Percentiles rank a stretch among this genome's conserved stretches.
These are phyloP conservation scores for Phaeosphaeriaceae sp. DNA, from an alignment of 2,329 filamentous ascomycete genomes.

Conservation along the genomic window DNA sequence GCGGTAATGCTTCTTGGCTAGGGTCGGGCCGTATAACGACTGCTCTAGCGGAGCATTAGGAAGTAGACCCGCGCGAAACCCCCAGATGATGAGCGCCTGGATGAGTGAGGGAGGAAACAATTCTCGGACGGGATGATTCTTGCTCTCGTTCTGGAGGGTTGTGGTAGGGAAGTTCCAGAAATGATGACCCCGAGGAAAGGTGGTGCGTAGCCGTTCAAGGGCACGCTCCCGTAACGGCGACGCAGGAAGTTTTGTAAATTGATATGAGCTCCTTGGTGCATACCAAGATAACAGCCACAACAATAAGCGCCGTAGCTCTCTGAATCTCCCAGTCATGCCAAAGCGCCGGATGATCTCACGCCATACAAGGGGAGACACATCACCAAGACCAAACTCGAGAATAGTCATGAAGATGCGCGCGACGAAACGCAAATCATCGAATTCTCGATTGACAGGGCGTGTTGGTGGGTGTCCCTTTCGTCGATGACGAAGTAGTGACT, in stretches of 20 bases:
- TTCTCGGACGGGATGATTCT: slow-evolving; percentile 33
- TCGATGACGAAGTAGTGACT: slow-evolving; percentile 49
- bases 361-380: slow-evolving; percentile 59
- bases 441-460: slow-evolving; percentile 8
- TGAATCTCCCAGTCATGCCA: slow-evolving; percentile 62
- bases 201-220: slow-evolving; percentile 21
- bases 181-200: slow-evolving; percentile 15
- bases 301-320: slow-evolving; percentile 59
- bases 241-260: slow-evolving; percentile 28
- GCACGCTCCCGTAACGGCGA: slow-evolving; percentile 31
- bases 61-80: slow-evolving; percentile 38
- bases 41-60: slow-evolving; percentile 33
- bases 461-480: slow-evolving; percentile 45
- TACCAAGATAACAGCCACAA: slow-evolving; percentile 58
- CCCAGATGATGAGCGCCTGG: slow-evolving; percentile 44
- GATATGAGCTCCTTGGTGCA: slow-evolving; percentile 27
- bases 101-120: slow-evolving; percentile 34
- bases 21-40: slow-evolving; percentile 19
- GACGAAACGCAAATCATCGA: slow-evolving; percentile 54
- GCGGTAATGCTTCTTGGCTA: slow-evolving; percentile 36
- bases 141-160: slow-evolving; percentile 10
- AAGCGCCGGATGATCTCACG: slow-evolving; percentile 65
- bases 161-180: slow-evolving; percentile 25
- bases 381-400: slow-evolving; percentile 51
- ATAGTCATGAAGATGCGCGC: slow-evolving; percentile 57